These are phyloP conservation scores for Plectosphaerella cucumerina DNA, from an alignment of 2,329 filamentous ascomycete genomes.

Conservation along the genomic window DNA sequence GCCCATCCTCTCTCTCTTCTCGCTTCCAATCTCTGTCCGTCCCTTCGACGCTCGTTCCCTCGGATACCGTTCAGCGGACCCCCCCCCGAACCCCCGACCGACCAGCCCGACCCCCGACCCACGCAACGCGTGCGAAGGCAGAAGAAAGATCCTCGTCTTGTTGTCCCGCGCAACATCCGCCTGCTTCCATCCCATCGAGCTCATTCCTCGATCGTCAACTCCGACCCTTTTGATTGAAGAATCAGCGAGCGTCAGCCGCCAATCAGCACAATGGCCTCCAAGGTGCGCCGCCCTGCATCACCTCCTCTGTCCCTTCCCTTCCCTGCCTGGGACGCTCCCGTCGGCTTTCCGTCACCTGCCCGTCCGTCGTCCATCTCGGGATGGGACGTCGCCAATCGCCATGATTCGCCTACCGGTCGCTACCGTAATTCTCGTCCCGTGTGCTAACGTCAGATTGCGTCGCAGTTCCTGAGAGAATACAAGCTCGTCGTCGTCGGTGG, in stretches of 20 bases:
- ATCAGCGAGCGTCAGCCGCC: slow-evolving; percentile 1
- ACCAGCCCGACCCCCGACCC: not conserved
- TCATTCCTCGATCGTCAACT: slow-evolving; percentile 4
- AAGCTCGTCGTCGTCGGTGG: slow-evolving; percentile 96
- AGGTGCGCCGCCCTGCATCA: slow-evolving; percentile 23
- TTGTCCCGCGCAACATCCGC: slow-evolving; percentile 5
- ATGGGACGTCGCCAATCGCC: not conserved
- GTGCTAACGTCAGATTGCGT: slow-evolving; percentile 12
- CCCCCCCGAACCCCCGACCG: no score
- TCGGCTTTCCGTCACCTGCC: not conserved
- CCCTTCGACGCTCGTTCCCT: not conserved
- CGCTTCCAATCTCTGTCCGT: not conserved
- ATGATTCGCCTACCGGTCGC: not conserved
- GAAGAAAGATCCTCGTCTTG: not conserved
- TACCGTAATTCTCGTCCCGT: not conserved
- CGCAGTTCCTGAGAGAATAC: slow-evolving; percentile 82
- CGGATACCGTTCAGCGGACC: not conserved
- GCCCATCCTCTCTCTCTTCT: not conserved
- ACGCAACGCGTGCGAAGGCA: slow-evolving; percentile 1
- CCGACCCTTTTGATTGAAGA: slow-evolving; percentile 5
- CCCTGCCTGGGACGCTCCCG: not conserved
- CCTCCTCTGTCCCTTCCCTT: not conserved
- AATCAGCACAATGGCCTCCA: slow-evolving; percentile 31
- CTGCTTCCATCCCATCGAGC: slow-evolving; percentile 1
- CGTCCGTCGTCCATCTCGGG: not conserved